Conservation (phyloP, 441 rosid genomes). For the Melastoma candidum region DNA sequence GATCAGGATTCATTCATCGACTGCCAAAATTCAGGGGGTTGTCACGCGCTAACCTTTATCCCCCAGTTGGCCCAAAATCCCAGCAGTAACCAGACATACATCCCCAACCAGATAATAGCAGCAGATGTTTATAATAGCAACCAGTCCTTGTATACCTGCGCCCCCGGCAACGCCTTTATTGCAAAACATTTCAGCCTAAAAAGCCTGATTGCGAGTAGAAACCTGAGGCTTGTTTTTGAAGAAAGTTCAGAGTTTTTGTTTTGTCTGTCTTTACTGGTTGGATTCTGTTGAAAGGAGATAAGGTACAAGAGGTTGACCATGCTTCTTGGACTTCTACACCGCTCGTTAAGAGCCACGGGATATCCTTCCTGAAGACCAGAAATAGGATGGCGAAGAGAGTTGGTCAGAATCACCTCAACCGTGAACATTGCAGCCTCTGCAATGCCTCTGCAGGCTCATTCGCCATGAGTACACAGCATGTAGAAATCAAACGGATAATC, state of each 20-base stretch:
- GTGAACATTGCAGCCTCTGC: slow-evolving; percentile 43
- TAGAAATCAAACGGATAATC: too few relatives aligned
- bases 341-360: slow-evolving; percentile 37
- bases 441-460: slow-evolving; percentile 60
- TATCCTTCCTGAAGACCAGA: slow-evolving; percentile 27
- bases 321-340: slow-evolving; percentile 30
- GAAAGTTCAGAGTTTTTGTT: neutral
- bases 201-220: too few relatives aligned
- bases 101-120: slow-evolving; percentile 18
- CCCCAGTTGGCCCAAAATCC: slow-evolving; percentile 18
- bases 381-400: slow-evolving; percentile 34
- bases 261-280: slow-evolving; percentile 55
- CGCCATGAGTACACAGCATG: slow-evolving; percentile 48
- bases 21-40: too few relatives aligned
- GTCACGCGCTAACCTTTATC: slow-evolving; percentile 11
- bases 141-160: slow-evolving; percentile 9
- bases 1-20: neutral
- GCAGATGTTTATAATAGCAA: slow-evolving; percentile 14
- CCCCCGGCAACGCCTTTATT: slow-evolving; percentile 17
- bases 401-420: slow-evolving; percentile 32
- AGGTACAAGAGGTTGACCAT: slow-evolving; percentile 39
- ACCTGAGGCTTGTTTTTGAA: too few relatives aligned
- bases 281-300: slow-evolving; percentile 47
- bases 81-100: slow-evolving; percentile 17
- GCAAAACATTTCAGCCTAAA: too few relatives aligned